Conservation (phyloP, 805 yeast genomes). For the Myxozyma mucilagina region DNA sequence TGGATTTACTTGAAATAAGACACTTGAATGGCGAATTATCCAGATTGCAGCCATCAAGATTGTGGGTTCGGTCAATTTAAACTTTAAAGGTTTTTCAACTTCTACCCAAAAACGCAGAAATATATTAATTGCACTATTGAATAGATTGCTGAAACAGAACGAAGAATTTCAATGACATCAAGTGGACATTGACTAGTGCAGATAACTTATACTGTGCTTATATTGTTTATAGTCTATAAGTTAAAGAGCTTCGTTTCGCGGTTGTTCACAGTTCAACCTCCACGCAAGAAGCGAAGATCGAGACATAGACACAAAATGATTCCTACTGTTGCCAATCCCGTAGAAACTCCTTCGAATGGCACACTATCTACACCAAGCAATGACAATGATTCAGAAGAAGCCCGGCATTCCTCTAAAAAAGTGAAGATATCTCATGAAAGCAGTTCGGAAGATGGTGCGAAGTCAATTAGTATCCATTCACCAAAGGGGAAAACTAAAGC, state of each 20-base stretch:
- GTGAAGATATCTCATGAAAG: not conserved
- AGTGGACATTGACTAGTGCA: no score
- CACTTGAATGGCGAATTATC: not conserved
- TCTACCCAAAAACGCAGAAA: not conserved
- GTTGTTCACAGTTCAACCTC: no score
- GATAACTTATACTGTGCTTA: no score
- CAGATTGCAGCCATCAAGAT: not conserved
- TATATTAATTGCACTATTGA: no score
- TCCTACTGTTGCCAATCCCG: not conserved
- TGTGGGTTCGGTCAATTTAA: slow-evolving; percentile 7
- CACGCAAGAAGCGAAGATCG: no score
- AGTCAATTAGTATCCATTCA: not conserved
- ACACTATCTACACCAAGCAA: not conserved
- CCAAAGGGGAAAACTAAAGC: not conserved
- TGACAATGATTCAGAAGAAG: not conserved
- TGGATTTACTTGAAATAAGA: no score
- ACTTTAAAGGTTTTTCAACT: not conserved
- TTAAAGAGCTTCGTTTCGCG: no score
- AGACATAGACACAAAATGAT: not conserved
- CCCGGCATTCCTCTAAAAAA: not conserved
- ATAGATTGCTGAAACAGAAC: no score
- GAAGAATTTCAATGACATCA: no score
- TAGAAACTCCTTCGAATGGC: not conserved
- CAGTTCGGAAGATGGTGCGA: not conserved
- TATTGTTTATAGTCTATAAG: no score